Base-by-base conservation (phyloP, 352 stramenopile genomes). In the Globisporangium iwayamae region DNA sequence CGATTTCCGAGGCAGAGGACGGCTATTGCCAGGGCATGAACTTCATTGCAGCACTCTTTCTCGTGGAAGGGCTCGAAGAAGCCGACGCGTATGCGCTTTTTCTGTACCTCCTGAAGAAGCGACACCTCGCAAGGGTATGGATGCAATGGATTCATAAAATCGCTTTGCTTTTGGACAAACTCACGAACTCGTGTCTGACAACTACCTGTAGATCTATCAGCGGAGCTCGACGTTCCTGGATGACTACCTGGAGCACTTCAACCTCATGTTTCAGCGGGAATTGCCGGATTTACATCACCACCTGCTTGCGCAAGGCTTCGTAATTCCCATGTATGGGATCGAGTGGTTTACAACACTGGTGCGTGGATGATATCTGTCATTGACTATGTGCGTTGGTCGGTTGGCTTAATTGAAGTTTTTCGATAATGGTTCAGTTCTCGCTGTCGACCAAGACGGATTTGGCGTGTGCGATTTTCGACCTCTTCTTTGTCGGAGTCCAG, bases 21-120 rank as follows among this genome's bases (percentile, higher is more conserved):
- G 85, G 81, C 7, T 95, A 95, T 58, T 95, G 87, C 61, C 87
- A 96, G 47, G 87, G 87, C 5, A 96, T 96, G 87, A 96, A 96
- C 72, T 96, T 96, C 60, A 93, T 96, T 62, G 87, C 85, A 0
- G 87, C 83, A 18, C 65, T 96, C 4, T 94, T 96, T 51, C 78
- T 96, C 11, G 87, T 94, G 6, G 80, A 93, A 78, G 87, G 83
- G 0, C 62, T 96, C 14, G 75, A 83, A 2, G 87, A 96, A 68
- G 85, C 81, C 3, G 83, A 96, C 62, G 79, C 85, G 11, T 96
- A 94, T 43, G 76, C 83, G 32, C 69, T 92, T 9, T 96, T 94
- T 53, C 67, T 93, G 8, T 96, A 93, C 50, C 74, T 96, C 25
- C 70, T 96, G 3, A 81, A 87, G 72, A 90, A 91, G 60, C 81